Conservation (phyloP, 805 yeast genomes). For the Henningerozyma blattae region DNA sequence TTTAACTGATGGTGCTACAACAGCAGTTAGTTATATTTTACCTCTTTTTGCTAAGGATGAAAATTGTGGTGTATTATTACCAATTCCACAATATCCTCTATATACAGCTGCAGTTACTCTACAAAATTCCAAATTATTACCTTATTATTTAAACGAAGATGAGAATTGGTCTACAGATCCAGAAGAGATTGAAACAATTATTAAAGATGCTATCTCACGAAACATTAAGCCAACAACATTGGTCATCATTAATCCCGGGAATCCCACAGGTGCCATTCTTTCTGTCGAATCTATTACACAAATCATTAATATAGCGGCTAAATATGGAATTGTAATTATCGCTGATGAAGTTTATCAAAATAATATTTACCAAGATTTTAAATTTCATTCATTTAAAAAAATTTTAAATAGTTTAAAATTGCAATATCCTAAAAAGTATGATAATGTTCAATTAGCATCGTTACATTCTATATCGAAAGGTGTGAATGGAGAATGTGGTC, state of each 20-base stretch:
- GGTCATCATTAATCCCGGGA: conserved; percentile 95
- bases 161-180: conserved; percentile 78
- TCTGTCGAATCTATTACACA: conserved; percentile 52
- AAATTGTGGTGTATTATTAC: conserved; percentile 71
- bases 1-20: conserved; percentile 88
- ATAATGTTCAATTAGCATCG: conserved; percentile 77
- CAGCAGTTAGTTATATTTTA: conserved; percentile 72
- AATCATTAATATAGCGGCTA: conserved; percentile 69
- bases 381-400: conserved; percentile 74
- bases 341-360: conserved; percentile 99
- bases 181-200: conserved; percentile 42
- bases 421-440: conserved; percentile 41
- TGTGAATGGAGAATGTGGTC: conserved; percentile 97
- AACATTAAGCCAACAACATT: conserved; percentile 63
- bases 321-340: conserved; percentile 69
- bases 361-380: conserved; percentile 58
- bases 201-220: conserved; percentile 34
- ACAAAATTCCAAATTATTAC: conserved; percentile 66
- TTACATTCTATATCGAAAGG: conserved; percentile 97
- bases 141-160: conserved; percentile 75
- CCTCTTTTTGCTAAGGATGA: conserved; percentile 57
- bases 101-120: conserved; percentile 87
- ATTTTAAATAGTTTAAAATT: conserved; percentile 54
- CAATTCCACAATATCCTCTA: conserved; percentile 96
- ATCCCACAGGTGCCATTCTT: conserved; percentile 90